These are phyloP conservation scores for Leccinum barrowsii DNA, from an alignment of 768 basidiomycete species.

Conservation along the genomic window DNA sequence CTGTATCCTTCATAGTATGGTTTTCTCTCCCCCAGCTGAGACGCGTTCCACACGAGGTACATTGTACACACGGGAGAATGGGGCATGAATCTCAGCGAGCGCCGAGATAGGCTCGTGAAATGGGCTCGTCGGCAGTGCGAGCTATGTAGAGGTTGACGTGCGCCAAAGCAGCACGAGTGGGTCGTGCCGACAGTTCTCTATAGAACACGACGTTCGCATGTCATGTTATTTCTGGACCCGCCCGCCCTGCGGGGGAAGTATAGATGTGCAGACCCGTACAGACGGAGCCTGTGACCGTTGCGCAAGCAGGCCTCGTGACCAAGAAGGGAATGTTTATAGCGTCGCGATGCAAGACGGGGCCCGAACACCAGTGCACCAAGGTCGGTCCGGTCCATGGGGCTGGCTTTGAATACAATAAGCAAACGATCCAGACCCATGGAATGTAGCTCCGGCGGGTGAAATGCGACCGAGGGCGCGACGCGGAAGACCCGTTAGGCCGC, in stretches of 20 bases:
- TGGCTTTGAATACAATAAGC: neutral
- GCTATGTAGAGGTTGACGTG: neutral
- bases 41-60: neutral
- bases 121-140: neutral
- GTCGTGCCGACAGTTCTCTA: neutral
- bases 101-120: neutral
- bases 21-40: neutral
- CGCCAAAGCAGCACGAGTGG: neutral
- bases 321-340: neutral
- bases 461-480: neutral
- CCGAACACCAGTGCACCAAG: neutral
- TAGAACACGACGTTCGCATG: neutral
- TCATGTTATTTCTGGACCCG: neutral
- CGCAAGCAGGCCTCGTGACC: neutral
- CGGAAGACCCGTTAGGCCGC: neutral
- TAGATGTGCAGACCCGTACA: neutral
- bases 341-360: neutral
- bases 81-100: neutral
- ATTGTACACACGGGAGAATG: neutral
- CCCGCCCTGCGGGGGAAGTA: neutral
- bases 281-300: neutral
- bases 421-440: neutral
- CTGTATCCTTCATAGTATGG: neutral
- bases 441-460: neutral
- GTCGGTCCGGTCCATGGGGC: neutral